These are phyloP conservation scores for Diphasiastrum complanatum DNA, from an alignment of 83 land plant species.

Conservation along the genomic window DNA sequence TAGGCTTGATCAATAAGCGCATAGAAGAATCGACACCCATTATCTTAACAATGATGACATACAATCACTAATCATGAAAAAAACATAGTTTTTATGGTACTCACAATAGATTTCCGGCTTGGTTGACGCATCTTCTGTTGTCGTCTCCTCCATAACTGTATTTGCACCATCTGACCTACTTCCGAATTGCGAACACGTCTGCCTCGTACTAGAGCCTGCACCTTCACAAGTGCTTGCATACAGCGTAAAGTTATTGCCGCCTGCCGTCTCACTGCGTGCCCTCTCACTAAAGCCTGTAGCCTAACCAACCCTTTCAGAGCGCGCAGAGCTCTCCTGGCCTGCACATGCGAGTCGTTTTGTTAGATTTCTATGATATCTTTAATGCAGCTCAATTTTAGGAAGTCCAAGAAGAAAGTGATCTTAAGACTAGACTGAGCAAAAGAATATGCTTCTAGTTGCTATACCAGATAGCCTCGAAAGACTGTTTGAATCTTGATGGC, in stretches of 20 bases:
- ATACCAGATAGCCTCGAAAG: slow-evolving; percentile 38
- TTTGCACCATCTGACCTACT: slow-evolving; percentile 31
- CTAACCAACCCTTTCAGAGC: slow-evolving; percentile 37
- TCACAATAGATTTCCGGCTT: slow-evolving; percentile 12
- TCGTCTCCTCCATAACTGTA: slow-evolving; percentile 8
- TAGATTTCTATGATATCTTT: too few species aligned
- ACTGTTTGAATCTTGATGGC: slow-evolving; percentile 34
- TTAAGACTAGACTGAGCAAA: too few species aligned
- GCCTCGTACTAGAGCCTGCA: slow-evolving; percentile 32
- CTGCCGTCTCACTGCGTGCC: slow-evolving; percentile 32
- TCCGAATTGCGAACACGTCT: slow-evolving; percentile 31
- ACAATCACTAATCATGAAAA: too few species aligned
- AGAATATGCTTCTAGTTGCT: too few species aligned
- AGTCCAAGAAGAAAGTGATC: slow-evolving; percentile 2
- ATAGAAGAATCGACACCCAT: too few species aligned
- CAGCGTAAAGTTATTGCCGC: slow-evolving; percentile 27
- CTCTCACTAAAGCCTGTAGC: slow-evolving; percentile 32
- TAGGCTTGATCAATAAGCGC: too few species aligned
- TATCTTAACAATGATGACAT: too few species aligned
- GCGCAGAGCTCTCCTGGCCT: slow-evolving; percentile 22
- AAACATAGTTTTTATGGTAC: too few species aligned
- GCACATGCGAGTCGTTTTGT: not conserved
- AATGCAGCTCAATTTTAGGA: not conserved
- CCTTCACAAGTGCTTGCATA: slow-evolving; percentile 35
- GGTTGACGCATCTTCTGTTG: not conserved